Evolutionary conservation across 441 rosid genomes (phyloP), one percentile per base, ranked within the genome.

Genomic region (Bruguiera hainesii): DNA sequence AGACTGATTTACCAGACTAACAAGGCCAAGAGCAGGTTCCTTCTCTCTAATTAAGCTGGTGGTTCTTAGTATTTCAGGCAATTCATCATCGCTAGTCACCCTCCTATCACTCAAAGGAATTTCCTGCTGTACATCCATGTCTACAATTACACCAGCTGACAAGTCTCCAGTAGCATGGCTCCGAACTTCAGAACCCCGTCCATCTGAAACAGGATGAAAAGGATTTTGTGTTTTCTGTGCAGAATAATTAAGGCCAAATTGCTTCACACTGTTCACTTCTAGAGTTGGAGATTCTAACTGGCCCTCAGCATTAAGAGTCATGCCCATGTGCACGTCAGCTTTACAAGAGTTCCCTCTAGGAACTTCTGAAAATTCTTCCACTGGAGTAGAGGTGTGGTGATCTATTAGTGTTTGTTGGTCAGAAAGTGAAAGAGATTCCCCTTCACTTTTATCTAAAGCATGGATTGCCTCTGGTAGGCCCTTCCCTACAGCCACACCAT

Each of bases 341-440:
- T 69, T 66, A 42, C 76, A 73, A 76, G 73, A 73, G 56, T 31
- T 59, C 56, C 42, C 55, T 25, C 30, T 28, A 64, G 67, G 51
- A 70, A 68, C 66, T 62, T 65, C 69, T 30, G 68, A 19, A 61
- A 63, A 52, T 69, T 64, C 73, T 55, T 71, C 81, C 60, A 48
- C 67, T 21, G 72, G 53, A 67, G 50, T 48, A 61, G 64, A 0
- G 28, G 70, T 35, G 53, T 56, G 28, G 65, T 31, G 72, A 69
- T 78, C 84, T 68, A 72, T 67, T 31, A 69, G 82, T 71, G 64
- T 64, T 28, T 29, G 75, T 0, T 60, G 30, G 60, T 61, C 50
- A 68, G 72, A 75, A 71, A 70, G 65, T 19, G 70, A 67, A 61
- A 60, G 51, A 74, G 69, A 42, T 64, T 80, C 83, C 63, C 70